phyloP scores from a whole-genome alignment of 352 stramenopile genomes.

The Globisporangium perplexum region DNA sequence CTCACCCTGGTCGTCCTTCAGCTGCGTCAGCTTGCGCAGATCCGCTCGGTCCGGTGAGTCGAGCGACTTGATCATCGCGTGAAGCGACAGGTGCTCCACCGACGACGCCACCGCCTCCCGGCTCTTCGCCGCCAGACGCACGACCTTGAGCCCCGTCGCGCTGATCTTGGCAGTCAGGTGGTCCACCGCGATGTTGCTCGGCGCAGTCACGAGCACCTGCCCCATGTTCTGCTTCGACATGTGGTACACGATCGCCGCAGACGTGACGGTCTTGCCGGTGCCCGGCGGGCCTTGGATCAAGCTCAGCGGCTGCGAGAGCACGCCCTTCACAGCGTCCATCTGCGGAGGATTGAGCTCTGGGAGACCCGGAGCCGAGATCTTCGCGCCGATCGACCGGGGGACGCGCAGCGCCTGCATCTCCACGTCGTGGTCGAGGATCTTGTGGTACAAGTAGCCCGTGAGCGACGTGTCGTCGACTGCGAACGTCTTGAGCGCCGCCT shows the following conservation, averaged over 20 bases:
- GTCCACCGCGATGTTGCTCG: constrained; percentile 99
- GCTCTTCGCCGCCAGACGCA: constrained; percentile 97
- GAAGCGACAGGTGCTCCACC: constrained; percentile 97
- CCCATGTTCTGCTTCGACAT: constrained; percentile 98
- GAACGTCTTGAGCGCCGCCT: constrained; percentile 98
- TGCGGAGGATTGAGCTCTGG: constrained; percentile 98
- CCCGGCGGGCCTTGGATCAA: constrained; percentile 98
- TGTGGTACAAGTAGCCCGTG: constrained; percentile 99
- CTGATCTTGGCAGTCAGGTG: constrained; percentile 96
- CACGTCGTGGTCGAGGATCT: constrained; percentile 96
- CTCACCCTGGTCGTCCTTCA: constrained; percentile 96
- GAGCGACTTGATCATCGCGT: constrained; percentile 94
- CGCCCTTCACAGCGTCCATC: constrained; percentile 92
- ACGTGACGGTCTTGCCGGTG: constrained; percentile 98
- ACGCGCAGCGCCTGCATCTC: constrained; percentile 91
- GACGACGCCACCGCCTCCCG: constrained; percentile 92
- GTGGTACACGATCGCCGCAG: constrained; percentile 98
- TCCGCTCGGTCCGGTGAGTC: constrained; percentile 89
- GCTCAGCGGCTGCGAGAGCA: constrained; percentile 96
- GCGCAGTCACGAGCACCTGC: constrained; percentile 98
- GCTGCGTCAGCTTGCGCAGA: constrained; percentile 87
- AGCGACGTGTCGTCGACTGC: constrained; percentile 98
- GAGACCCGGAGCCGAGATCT: constrained; percentile 91
- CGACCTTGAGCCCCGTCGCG: constrained; percentile 95
- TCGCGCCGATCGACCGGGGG: constrained; percentile 53